Evolutionary conservation across 2,329 filamentous ascomycete genomes (phyloP), one percentile per base, ranked within the genome.

Genomic region (Periglandula ipomoeae): DNA sequence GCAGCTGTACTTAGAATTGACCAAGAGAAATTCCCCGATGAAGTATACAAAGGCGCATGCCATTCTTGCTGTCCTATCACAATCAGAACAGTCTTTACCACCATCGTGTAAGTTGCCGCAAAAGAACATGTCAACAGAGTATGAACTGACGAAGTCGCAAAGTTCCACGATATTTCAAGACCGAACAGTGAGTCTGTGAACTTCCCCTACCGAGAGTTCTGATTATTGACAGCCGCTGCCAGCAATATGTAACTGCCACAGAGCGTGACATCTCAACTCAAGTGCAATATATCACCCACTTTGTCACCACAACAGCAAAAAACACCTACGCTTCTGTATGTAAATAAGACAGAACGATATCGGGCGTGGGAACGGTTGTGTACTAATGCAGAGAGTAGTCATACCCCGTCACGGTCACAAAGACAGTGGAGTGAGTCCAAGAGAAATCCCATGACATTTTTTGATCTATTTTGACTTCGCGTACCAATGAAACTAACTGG

Each of bases 351-450:
- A 38, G 11, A 22, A 23, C n/a, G 8, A 42, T 10, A 13, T 23
- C 17, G 11, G 9, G 8, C 9, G 17, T 15, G 7, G 8, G 9
- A 27, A 23, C 3, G 23, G 11, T 24, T 9, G 40, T n/a, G n/a
- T 47, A 22, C 47, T 50, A 34, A 54, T 27, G n/a, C 23, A 17
- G 8, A 8, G n/a, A 20, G 6, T 11, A 59, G 57, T 58, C 58
- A 4, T 56, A 53, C 27, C 55, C 56, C 4, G 46, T 59, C n/a
- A 58, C 57, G 8, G 43, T 57, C 1, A 59, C 57, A 9, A 45
- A 44, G 17, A 26, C 44, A 17, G 30, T 44, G 30, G 53, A 48
- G 55, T 57, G 43, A 47, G 55, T 51, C 3, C 27, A 32, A 32
- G 17, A n/a, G n/a, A n/a, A n/a, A n/a, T n/a, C n/a, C n/a, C n/a